Base-by-base conservation (phyloP, 2,329 filamentous ascomycete genomes). In the Claviceps cyperi region DNA sequence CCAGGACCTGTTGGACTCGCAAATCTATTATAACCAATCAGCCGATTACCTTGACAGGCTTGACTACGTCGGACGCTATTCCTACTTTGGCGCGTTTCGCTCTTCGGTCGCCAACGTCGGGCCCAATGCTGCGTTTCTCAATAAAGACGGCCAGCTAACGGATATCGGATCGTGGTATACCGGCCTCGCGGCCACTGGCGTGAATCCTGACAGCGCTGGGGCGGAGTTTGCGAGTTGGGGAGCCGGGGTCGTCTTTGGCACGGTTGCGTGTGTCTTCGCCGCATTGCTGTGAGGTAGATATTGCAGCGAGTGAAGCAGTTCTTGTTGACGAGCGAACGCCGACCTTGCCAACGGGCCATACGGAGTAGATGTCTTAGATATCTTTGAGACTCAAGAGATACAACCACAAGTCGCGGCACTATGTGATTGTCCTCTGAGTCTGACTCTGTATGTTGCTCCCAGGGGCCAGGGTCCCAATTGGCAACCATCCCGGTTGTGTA, bases 81-180 rank as follows among this genome's bases (percentile, higher is more conserved):
- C 81, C 0, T 84, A 84, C 64, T 92, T 89, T 58, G 86, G 84
- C 44, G 75, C 82, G 8, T 91, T 91, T 61, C 76, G 84, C 48
- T 79, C 77, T 3, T 68, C 74, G 47, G 77, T 77, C 15, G 84
- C 81, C 54, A 91, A 89, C 56, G 81, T 90, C 6, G 86, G 86
- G 0, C 73, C 80, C 3, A 86, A 89, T 53, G 80, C 75, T 1
- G 77, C 80, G 1, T 83, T 92, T 71, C 70, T 91, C 45, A 82
- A 79, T 59, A 69, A 77, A 41, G 71, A 77, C 15, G 86, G 86
- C 41, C 60, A 78, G 53, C 67, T 92, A 54, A 90, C 86, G 1
- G 79, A 87, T 56, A 84, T 91, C 55, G 86, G 86, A 0, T 74
- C 76, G 2, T 84, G 82, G 81, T 92, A 91, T 63, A 64, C 92